These are phyloP conservation scores for Gardenia jasminoides DNA, from an alignment of 257 asterid genomes.

Conservation along the genomic window DNA sequence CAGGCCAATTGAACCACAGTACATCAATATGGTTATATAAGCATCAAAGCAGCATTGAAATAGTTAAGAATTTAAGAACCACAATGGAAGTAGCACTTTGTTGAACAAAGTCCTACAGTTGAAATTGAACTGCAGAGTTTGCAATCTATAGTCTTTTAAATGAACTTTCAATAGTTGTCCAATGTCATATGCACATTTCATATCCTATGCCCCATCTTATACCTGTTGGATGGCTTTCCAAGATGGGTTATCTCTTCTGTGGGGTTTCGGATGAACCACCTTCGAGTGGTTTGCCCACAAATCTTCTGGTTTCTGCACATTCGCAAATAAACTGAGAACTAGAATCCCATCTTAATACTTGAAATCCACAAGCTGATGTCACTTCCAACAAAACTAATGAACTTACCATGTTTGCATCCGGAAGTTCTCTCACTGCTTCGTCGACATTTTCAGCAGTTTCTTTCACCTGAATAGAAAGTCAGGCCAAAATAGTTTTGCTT, in stretches of 20 bases:
- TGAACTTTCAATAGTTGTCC: no score
- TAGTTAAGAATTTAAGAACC: neutral
- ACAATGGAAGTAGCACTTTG: neutral
- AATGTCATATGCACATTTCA: neutral
- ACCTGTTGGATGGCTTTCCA: conserved; percentile 94
- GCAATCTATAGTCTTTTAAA: neutral
- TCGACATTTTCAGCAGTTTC: conserved; percentile 90
- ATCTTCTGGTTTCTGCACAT: conserved; percentile 95
- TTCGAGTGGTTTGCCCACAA: conserved; percentile 91
- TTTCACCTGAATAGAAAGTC: conserved; percentile 57
- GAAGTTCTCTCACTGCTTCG: conserved; percentile 95
- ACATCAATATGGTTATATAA: neutral
- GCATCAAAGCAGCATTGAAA: conserved; percentile 14
- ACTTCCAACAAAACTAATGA: neutral
- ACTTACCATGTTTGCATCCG: conserved; percentile 88
- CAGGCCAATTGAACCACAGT: neutral
- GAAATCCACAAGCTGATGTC: neutral
- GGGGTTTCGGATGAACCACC: conserved; percentile 90
- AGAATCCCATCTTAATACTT: conserved; percentile 11
- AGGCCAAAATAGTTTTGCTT: neutral
- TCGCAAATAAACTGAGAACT: conserved; percentile 14
- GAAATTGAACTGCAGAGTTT: neutral
- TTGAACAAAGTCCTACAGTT: neutral
- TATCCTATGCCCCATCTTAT: neutral
- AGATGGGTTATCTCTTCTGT: conserved; percentile 67